phyloP scores from a whole-genome alignment of 306 rosid species.

The Spatholobus suberectus region DNA sequence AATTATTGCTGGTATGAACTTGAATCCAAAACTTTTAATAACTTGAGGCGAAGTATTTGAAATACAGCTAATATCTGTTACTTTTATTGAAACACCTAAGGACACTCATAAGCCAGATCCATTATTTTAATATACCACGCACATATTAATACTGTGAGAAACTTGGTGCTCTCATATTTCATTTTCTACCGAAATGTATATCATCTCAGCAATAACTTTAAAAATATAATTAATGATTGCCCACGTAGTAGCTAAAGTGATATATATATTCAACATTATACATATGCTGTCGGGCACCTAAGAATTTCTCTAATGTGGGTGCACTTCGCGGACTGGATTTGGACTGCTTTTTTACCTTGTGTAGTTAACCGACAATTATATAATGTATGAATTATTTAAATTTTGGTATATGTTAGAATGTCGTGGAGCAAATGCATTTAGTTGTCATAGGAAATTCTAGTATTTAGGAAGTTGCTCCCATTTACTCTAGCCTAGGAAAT shows the following conservation, averaged over 20 bases:
- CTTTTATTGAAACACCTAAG: not conserved
- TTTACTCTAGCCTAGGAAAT: no score
- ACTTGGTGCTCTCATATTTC: not conserved
- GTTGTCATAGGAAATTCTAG: no score
- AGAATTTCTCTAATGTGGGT: no score
- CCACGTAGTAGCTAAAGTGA: not conserved
- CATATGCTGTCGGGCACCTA: no score
- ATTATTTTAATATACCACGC: conserved; percentile 3
- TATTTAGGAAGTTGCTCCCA: no score
- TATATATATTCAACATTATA: no score
- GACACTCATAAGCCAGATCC: not conserved
- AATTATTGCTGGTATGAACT: conserved; percentile 17
- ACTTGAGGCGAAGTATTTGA: not conserved
- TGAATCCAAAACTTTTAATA: conserved; percentile 9
- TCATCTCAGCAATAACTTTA: not conserved
- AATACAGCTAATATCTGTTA: not conserved
- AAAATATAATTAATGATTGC: not conserved
- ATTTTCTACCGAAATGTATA: not conserved
- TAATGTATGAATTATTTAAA: no score
- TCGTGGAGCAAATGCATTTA: no score
- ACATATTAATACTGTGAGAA: not conserved
- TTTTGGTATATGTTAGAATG: no score
- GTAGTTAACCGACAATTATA: no score
- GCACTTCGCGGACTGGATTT: no score
- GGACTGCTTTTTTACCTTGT: no score